A percentile compares a stretch with the other conserved stretches of the same genome.
Evolutionary conservation across 352 stramenopile species (phyloP).

Genomic region (Globisporangium heterothallicum): DNA sequence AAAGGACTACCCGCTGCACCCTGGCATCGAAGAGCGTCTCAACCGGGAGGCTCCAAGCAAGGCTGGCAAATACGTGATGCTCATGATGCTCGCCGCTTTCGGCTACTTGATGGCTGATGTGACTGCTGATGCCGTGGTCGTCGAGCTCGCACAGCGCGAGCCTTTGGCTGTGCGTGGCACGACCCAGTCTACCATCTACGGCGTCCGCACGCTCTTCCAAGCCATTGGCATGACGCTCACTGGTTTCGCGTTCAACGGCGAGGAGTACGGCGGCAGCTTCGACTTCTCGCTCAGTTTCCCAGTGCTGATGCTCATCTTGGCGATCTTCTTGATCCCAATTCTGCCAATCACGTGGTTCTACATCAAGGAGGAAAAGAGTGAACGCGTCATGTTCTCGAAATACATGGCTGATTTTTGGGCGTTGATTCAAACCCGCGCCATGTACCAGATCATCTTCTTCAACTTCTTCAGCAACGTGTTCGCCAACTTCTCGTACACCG

Average conservation of each 20-base stretch:
- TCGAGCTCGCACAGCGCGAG: slow-evolving; percentile 32
- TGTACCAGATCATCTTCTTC: slow-evolving; percentile 48
- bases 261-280: slow-evolving; percentile 22
- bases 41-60: slow-evolving; percentile 15
- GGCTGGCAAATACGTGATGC: slow-evolving; percentile 27
- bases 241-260: slow-evolving; percentile 25
- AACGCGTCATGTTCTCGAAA: slow-evolving; percentile 8
- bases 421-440: slow-evolving; percentile 21
- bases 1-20: neutral
- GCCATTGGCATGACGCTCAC: slow-evolving; percentile 14
- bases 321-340: slow-evolving; percentile 10
- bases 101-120: slow-evolving; percentile 35
- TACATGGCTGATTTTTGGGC: slow-evolving; percentile 28
- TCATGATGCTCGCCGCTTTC: slow-evolving; percentile 29
- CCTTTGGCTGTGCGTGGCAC: slow-evolving; percentile 21
- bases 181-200: slow-evolving; percentile 31
- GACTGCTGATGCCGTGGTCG: slow-evolving; percentile 26
- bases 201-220: slow-evolving; percentile 16
- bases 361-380: slow-evolving; percentile 25
- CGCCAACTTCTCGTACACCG: slow-evolving; percentile 22
- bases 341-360: slow-evolving; percentile 27
- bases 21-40: neutral
- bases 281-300: slow-evolving; percentile 27
- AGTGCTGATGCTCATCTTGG: slow-evolving; percentile 21
- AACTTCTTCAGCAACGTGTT: slow-evolving; percentile 36